These are phyloP conservation scores for Amniculicola lignicola DNA, from an alignment of 495 filamentous ascomycete genomes.

Conservation along the genomic window DNA sequence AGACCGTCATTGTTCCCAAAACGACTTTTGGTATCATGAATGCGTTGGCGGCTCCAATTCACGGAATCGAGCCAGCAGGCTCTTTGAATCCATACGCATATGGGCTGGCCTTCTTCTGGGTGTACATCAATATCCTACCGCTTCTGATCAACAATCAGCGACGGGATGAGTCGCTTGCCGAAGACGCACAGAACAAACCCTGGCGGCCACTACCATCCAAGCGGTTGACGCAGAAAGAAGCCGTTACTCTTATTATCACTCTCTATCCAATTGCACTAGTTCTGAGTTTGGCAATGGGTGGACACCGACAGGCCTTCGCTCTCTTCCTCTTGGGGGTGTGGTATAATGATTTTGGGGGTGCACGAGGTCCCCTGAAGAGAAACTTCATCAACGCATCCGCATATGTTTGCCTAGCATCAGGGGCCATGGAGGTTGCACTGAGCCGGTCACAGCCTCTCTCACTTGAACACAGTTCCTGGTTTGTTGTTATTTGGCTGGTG, in stretches of 20 bases:
- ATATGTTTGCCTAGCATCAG: background rate
- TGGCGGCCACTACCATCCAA: conserved; percentile 1
- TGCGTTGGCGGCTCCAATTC: background rate
- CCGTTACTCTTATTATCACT: background rate
- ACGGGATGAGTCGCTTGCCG: background rate
- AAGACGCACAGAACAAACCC: conserved; percentile 1
- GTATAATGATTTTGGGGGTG: background rate
- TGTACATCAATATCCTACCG: background rate
- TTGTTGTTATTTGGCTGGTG: background rate
- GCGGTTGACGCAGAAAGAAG: background rate
- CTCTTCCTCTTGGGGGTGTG: background rate
- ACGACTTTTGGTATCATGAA: background rate
- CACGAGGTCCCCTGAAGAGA: background rate
- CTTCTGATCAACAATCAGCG: conserved; percentile 8
- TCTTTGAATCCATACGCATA: background rate
- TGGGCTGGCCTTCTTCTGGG: background rate
- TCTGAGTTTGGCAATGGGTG: background rate
- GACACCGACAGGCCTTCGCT: background rate
- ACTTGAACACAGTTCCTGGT: background rate
- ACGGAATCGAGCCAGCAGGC: background rate
- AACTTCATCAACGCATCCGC: background rate
- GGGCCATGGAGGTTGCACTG: background rate
- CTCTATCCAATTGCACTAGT: background rate
- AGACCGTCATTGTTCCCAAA: conserved; percentile 27
- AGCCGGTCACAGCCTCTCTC: background rate